Evolutionary conservation across 2,329 filamentous ascomycete species (phyloP).

Genomic region (Fusarium zealandicum): DNA sequence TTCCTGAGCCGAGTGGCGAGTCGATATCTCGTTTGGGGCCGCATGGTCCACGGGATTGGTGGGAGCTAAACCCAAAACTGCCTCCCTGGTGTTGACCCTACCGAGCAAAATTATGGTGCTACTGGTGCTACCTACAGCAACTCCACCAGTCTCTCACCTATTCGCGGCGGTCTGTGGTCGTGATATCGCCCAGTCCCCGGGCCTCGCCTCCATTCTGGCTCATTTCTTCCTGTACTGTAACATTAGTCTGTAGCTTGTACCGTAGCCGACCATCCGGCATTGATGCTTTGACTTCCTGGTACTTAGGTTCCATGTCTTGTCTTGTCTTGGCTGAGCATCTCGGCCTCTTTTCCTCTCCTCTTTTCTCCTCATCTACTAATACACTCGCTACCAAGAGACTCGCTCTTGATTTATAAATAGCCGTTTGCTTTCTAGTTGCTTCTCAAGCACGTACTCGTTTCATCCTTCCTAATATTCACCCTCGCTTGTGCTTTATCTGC

Average conservation of each 20-base stretch:
- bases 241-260: conserved; percentile 2
- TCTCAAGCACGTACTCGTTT: not conserved
- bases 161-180: conserved; percentile 19
- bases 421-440: conserved; percentile 9
- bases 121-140: conserved; percentile 19
- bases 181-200: conserved; percentile 41
- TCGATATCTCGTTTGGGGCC: conserved; percentile 25
- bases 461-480: not conserved
- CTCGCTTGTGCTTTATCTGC: conserved; percentile 4
- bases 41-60: conserved; percentile 22
- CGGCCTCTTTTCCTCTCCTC: conserved; percentile 23
- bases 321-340: conserved; percentile 5
- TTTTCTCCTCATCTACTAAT: conserved; percentile 19
- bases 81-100: conserved; percentile 20
- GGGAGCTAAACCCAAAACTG: conserved; percentile 37
- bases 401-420: conserved; percentile 15
- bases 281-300: not conserved
- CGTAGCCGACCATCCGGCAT: conserved; percentile 9
- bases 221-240: conserved; percentile 36
- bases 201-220: conserved; percentile 35
- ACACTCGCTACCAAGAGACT: conserved; percentile 22
- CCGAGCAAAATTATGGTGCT: conserved; percentile 18
- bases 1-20: conserved; percentile 37
- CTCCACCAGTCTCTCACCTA: not conserved
- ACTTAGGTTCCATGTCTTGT: not conserved